A percentile compares a stretch with the other conserved stretches of the same genome.
Conservation (phyloP, 331 rosid genomes). For the Quercus phellos region DNA sequence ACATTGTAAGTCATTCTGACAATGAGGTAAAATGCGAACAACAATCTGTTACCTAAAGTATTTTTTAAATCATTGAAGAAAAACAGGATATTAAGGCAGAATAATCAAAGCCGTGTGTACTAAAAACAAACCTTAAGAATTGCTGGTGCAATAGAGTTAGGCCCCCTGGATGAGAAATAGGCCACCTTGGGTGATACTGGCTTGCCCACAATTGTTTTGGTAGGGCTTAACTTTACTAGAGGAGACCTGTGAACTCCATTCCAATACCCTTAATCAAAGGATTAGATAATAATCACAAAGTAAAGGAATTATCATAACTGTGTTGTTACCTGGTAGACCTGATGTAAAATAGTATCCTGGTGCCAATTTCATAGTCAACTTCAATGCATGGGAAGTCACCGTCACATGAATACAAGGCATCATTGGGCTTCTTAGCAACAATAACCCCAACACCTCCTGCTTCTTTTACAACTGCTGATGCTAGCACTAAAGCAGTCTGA, state of each 20-base stretch:
- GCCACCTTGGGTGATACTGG: constrained; percentile 39
- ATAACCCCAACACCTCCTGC: constrained; percentile 34
- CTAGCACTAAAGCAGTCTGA: neutral
- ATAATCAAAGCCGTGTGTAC: neutral
- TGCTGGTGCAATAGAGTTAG: constrained; percentile 43
- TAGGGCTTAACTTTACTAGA: constrained; percentile 23
- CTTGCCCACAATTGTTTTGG: constrained; percentile 39
- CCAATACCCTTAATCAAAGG: neutral
- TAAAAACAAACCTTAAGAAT: constrained; percentile 41
- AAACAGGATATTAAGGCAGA: neutral
- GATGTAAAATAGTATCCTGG: constrained; percentile 32
- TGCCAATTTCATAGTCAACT: constrained; percentile 34
- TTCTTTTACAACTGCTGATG: neutral
- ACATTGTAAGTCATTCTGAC: too few species aligned
- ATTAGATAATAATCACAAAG: neutral
- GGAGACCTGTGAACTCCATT: constrained; percentile 21
- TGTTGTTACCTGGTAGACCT: constrained; percentile 29
- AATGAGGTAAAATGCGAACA: too few species aligned
- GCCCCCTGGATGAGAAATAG: constrained; percentile 51
- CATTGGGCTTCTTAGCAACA: constrained; percentile 22
- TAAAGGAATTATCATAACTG: neutral
- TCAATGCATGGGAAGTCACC: constrained; percentile 29
- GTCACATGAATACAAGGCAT: constrained; percentile 1
- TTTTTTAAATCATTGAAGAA: neutral
- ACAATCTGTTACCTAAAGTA: neutral